These are phyloP conservation scores for Chaetomium cochliodes DNA, from an alignment of 495 filamentous ascomycete species.

Conservation along the genomic window DNA sequence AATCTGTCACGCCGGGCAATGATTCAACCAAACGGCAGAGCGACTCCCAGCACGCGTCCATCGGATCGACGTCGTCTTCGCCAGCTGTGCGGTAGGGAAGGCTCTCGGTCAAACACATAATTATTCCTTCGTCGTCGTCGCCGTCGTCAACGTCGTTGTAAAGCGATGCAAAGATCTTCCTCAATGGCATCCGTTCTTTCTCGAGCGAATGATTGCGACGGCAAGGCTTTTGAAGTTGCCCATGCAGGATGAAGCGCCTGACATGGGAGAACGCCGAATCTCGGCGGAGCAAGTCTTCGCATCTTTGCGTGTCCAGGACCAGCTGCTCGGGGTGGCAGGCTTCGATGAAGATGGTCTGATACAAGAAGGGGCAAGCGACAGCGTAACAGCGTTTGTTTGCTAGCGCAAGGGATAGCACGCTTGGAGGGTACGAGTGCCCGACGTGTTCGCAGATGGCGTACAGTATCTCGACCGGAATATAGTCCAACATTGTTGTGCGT, in stretches of 20 bases:
- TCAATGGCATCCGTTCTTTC: neutral
- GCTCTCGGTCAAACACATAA: neutral
- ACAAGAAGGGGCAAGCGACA: neutral
- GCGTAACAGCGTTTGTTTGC: neutral
- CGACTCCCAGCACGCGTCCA: neutral
- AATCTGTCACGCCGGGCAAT: neutral
- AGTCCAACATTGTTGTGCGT: neutral
- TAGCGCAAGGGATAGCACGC: neutral
- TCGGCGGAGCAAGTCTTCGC: neutral
- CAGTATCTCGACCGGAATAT: neutral
- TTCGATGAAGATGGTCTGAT: neutral
- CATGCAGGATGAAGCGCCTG: neutral
- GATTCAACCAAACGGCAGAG: neutral
- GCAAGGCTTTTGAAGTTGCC: neutral
- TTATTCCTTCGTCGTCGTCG: neutral
- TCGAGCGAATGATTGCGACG: neutral
- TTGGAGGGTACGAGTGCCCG: neutral
- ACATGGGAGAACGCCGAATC: conserved; percentile 5
- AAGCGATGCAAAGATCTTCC: neutral
- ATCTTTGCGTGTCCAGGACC: neutral
- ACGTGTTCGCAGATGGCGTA: neutral
- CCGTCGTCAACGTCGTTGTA: neutral
- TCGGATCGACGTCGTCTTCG: neutral
- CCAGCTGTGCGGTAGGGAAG: neutral
- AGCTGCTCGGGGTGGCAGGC: neutral